Evolutionary conservation across 2,329 filamentous ascomycete genomes (phyloP).

Genomic region (Ophiostoma perfectum): DNA sequence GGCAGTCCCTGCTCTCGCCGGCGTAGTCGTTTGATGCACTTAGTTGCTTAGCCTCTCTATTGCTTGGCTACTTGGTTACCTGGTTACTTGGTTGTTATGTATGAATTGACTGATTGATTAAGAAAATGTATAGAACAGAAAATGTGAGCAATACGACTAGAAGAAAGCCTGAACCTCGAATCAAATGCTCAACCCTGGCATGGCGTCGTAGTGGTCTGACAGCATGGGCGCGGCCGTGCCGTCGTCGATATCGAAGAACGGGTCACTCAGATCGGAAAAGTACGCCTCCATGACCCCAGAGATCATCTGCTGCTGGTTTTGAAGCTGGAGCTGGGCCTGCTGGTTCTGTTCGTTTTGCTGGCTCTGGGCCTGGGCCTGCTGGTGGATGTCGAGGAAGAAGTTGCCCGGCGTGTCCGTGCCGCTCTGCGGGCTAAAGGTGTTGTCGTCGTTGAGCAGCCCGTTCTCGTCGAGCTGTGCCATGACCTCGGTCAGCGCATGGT

Average conservation of each 20-base stretch:
- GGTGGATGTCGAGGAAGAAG: constrained; percentile 26
- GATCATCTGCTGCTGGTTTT: constrained; percentile 14
- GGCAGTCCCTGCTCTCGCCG: neutral
- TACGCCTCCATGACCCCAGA: constrained; percentile 27
- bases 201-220: constrained; percentile 15
- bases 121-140: neutral
- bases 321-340: constrained; percentile 5
- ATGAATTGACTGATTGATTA: neutral
- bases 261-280: constrained; percentile 26
- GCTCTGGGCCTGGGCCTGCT: constrained; percentile 10
- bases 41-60: too few relatives aligned
- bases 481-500: constrained; percentile 28
- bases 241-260: constrained; percentile 24
- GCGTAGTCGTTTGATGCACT: too few relatives aligned
- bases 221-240: constrained; percentile 20
- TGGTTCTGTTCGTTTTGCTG: constrained; percentile 16
- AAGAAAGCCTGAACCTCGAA: too few relatives aligned
- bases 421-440: constrained; percentile 25
- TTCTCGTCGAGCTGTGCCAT: constrained; percentile 30
- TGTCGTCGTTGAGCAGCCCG: constrained; percentile 26
- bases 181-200: neutral
- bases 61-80: too few relatives aligned
- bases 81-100: too few relatives aligned
- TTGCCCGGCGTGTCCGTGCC: constrained; percentile 22
- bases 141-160: neutral